Conservation (phyloP, 2,329 filamentous ascomycete genomes). For the Colletotrichum gloeosporioides region DNA sequence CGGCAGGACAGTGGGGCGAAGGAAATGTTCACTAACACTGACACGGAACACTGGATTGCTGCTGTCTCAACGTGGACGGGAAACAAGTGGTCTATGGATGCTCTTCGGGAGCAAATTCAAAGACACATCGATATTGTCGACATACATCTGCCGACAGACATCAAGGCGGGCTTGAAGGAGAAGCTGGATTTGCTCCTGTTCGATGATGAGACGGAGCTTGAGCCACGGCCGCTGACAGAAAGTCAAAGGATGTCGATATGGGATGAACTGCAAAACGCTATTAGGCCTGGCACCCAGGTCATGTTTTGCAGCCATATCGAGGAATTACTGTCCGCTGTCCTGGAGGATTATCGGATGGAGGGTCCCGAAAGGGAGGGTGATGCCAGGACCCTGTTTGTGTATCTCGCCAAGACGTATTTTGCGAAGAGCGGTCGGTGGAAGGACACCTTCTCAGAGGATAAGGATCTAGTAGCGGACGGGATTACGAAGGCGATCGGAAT, state of each 20-base stretch:
- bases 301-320: conserved; percentile 26
- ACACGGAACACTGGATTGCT: conserved; percentile 17
- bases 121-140: conserved; percentile 29
- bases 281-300: conserved; percentile 23
- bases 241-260: conserved; percentile 24
- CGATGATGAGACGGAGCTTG: conserved; percentile 17
- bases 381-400: conserved; percentile 13
- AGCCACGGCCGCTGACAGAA: conserved; percentile 18
- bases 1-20: neutral
- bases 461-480: conserved; percentile 22
- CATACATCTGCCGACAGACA: conserved; percentile 23
- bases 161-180: conserved; percentile 16
- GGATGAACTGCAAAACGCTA: conserved; percentile 24
- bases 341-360: conserved; percentile 24
- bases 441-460: conserved; percentile 22
- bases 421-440: conserved; percentile 27
- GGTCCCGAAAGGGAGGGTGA: conserved; percentile 18
- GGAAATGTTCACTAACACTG: neutral
- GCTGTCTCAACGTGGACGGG: conserved; percentile 23
- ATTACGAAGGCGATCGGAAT: conserved; percentile 26
- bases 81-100: conserved; percentile 25
- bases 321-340: conserved; percentile 15
- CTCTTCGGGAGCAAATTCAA: conserved; percentile 28
- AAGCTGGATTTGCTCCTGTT: conserved; percentile 20
- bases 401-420: conserved; percentile 24